A percentile compares a stretch with the other conserved stretches of the same genome.
Evolutionary conservation across 2,329 filamentous ascomycete genomes (phyloP).

Genomic region (Elsinoe perseae): DNA sequence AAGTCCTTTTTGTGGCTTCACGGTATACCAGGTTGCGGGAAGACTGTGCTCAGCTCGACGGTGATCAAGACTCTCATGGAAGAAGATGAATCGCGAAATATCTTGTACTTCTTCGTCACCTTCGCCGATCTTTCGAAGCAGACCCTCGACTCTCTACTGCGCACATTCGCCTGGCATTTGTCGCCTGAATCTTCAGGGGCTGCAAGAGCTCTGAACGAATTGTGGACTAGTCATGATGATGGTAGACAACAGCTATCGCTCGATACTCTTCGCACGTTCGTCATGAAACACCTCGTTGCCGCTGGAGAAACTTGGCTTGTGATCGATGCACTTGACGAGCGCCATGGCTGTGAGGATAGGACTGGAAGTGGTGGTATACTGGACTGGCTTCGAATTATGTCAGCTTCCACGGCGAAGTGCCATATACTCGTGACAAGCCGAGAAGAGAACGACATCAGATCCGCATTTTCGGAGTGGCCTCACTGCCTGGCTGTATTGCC

Average conservation of each 20-base stretch:
- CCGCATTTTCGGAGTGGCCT: not conserved
- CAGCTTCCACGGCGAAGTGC: not conserved
- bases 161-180: not conserved
- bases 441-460: not conserved
- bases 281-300: not conserved
- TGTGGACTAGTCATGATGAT: not conserved
- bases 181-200: too few relatives aligned
- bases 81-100: not conserved
- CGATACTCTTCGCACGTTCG: not conserved
- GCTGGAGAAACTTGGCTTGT: not conserved
- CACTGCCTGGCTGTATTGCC: not conserved
- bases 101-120: not conserved
- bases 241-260: not conserved
- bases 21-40: conserved; percentile 15
- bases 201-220: not conserved
- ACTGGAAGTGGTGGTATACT: not conserved
- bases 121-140: not conserved
- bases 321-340: not conserved
- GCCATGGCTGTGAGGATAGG: not conserved
- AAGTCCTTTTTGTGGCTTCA: conserved; percentile 12
- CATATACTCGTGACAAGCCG: not conserved
- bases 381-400: not conserved
- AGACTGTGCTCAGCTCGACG: conserved; percentile 15
- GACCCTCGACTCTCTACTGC: not conserved
- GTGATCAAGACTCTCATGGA: not conserved